Conservation (phyloP, 768 basidiomycete species). For the Rhizopogon vulgaris region DNA sequence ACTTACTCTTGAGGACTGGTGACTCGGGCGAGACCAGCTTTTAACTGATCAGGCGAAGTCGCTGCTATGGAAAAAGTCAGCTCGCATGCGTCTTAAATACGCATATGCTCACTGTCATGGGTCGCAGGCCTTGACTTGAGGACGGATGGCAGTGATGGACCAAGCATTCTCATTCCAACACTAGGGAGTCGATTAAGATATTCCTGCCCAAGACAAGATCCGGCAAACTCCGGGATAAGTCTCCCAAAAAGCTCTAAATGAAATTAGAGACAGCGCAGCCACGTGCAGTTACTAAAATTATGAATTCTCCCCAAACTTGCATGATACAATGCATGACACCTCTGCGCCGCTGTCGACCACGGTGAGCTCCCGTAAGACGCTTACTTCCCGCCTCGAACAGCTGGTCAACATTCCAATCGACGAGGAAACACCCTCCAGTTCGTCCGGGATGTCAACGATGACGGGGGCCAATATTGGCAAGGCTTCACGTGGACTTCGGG, state of each 20-base stretch:
- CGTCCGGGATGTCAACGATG: background rate
- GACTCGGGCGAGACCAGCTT: slow-evolving; percentile 48
- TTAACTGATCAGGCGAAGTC: slow-evolving; percentile 50
- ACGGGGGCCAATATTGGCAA: background rate
- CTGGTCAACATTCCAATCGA: background rate
- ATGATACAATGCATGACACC: background rate
- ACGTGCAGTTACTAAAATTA: background rate
- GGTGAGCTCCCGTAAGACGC: background rate
- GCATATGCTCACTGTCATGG: slow-evolving; percentile 21
- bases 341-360: background rate
- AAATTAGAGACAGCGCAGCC: background rate
- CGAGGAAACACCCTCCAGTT: background rate
- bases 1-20: slow-evolving; percentile 64
- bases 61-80: slow-evolving; percentile 28
- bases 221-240: too few species aligned
- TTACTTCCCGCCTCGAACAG: background rate
- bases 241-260: too few species aligned
- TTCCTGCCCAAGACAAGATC: too few species aligned
- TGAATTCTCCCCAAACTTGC: background rate
- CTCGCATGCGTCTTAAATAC: background rate
- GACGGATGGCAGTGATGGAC: slow-evolving; percentile 27
- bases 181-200: too few species aligned
- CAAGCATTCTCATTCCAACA: slow-evolving; percentile 6
- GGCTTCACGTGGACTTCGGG: slow-evolving; percentile 2
- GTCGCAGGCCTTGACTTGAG: slow-evolving; percentile 27